These are phyloP conservation scores for Polytrichum formosum DNA, from an alignment of 225 moss, liverwort and hornwort genomes.

Conservation along the genomic window DNA sequence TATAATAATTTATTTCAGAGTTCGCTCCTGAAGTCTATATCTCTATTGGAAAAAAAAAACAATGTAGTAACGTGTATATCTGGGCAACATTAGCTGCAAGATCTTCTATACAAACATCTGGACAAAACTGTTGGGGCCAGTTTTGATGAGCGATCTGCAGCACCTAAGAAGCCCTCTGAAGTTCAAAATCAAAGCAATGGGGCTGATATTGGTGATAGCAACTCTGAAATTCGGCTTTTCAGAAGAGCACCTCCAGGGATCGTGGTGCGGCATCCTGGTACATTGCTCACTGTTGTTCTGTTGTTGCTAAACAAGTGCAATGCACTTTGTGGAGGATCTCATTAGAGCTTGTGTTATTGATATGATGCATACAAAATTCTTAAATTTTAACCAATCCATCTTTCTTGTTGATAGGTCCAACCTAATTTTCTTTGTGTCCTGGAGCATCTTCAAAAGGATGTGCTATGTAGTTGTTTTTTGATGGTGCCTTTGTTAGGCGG, in stretches of 20 bases:
- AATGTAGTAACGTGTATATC: too few relatives aligned
- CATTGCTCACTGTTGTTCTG: neutral
- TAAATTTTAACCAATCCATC: neutral
- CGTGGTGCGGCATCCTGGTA: conserved; percentile 45
- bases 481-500: neutral
- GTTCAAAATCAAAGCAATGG: conserved; percentile 2
- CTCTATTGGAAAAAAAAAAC: too few relatives aligned
- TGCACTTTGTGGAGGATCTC: neutral
- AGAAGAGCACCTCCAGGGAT: conserved; percentile 69
- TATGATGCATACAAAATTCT: neutral
- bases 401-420: neutral
- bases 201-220: conserved; percentile 41
- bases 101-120: conserved; percentile 74
- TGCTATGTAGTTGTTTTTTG: neutral
- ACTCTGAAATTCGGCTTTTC: conserved; percentile 63
- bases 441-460: neutral
- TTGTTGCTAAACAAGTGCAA: neutral
- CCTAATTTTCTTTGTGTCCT: neutral
- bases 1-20: too few relatives aligned
- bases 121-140: conserved; percentile 59
- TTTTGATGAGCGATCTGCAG: conserved; percentile 14
- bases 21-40: too few relatives aligned
- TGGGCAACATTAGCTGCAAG: conserved; percentile 51
- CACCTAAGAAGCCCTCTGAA: conserved; percentile 2
- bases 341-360: neutral